Base-by-base conservation (phyloP, 1,284 basidiomycete genomes). In the Leccinum griseonigrum region DNA sequence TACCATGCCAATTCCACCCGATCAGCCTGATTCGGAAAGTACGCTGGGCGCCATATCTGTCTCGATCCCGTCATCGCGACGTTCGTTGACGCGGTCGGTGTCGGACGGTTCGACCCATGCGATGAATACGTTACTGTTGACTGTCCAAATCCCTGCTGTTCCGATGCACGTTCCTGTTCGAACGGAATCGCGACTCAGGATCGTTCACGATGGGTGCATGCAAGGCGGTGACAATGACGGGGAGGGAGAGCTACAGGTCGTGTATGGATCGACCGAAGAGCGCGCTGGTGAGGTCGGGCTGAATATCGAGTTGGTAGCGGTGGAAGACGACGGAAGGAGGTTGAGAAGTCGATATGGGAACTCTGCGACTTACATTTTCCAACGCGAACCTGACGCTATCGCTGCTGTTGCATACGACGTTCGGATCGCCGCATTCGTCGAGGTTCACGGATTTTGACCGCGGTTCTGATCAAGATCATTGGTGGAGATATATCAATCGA, bases 371-470 rank as follows among this genome's bases (percentile, higher is more conserved):
- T 46, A 46, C 56, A 22, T 59, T 56, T 22, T 5, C 50, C 38
- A 55, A 63, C 51, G 3, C 14, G 28, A 57, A 64, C 57, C 26
- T 13, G 31, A 43, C 64, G 50, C 52, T 67, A 2, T 85, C 84
- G 4, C 84, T 84, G 0, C 69, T 85, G 4, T 71, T 85, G 14
- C 82, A 84, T 64, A 80, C 83, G n/a, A 78, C 75, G 2, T 86
- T 85, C 76, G 79, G 77, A 9, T 81, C 82, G 4, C 79, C 82
- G 0, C 66, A 75, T 52, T 76, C 79, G 1, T 81, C 82, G 3
- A 74, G 78, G 57, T 71, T 66, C 57, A 69, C 71, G 34, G 71
- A 75, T 18, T 16, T 59, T 8, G 72, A 72, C 46, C 71, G 72
- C 14, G 68, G 65, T 32, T 70, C 68, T 9, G 70, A 74, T 61